Evolutionary conservation across 192 early-diverging fungal genomes (phyloP), one percentile per base, ranked within the genome.

Genomic region (Coemansia sp.): DNA sequence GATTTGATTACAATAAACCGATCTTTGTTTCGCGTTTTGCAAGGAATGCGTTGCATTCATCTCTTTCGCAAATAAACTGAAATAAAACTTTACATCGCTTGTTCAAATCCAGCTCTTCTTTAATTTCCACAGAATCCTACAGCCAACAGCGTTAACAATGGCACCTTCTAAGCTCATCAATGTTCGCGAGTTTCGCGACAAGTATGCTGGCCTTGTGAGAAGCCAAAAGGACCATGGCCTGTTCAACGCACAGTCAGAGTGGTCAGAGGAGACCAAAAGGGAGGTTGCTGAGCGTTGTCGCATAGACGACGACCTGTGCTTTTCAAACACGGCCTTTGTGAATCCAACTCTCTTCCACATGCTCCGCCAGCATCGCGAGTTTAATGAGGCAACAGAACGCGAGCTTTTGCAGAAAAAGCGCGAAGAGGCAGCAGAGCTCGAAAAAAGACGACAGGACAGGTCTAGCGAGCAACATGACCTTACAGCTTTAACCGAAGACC

Each of bases 281-380:
- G 69, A 71, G 20, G 73, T 81, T 19, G 79, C 65, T 3, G 44
- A 36, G 17, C 65, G 74, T 37, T 81, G 79, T 50, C 53, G 65
- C 50, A 75, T 81, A 36, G 70, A 58, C 17, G 79, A 81, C 57
- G 79, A 81, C 34, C 57, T 75, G 53, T 75, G 79, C 52, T 81
- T 81, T 50, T 81, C 79, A 36, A 75, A 75, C 20, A 62, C 79
- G 4, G 69, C 79, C 7, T 81, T 81, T 69, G 79, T 81, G 33
- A 81, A 81, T 25, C 79, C 79, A 36, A 81, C 79, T 2, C 56
- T 81, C n/a, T 81, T 81, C 54, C 74, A 75, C 33, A 81, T 81
- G 79, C 74, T 81, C 38, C 72, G 79, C 27, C 72, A 81, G 40
- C 79, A 81, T 45, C 79, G 79, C 44, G 79, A 81, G 63, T 81